Conservation (phyloP, 176 grass and related monocot species). For the Alloteropsis semialata region DNA sequence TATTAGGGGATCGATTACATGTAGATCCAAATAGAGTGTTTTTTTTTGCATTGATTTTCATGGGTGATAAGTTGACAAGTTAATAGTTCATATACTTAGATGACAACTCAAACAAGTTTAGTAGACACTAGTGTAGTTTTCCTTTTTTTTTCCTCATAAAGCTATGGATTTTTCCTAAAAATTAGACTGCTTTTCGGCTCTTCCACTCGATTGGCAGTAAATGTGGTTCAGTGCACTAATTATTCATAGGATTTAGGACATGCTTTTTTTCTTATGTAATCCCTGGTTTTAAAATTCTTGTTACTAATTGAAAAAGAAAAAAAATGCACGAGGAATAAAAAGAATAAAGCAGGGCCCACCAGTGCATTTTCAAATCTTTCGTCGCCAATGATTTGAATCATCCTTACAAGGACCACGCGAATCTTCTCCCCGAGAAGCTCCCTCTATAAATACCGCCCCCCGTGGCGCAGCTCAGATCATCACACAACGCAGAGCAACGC, state of each 20-base stretch:
- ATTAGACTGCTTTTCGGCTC: neutral
- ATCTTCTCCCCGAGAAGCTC: neutral
- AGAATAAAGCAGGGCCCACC: neutral
- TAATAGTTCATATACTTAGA: no score
- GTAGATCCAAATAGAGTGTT: neutral
- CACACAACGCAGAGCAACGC: neutral
- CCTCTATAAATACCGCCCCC: slow-evolving; percentile 45
- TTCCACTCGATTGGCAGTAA: neutral
- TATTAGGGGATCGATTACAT: no score
- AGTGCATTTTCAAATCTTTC: slow-evolving; percentile 16
- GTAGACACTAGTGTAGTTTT: no score
- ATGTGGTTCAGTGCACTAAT: neutral
- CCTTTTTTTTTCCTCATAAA: neutral
- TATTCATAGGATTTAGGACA: neutral
- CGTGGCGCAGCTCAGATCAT: slow-evolving; percentile 2
- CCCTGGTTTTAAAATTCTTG: neutral
- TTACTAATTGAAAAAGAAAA: neutral
- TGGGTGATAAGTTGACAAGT: no score
- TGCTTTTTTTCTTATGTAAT: neutral
- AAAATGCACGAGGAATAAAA: neutral
- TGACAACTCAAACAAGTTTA: no score
- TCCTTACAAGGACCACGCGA: slow-evolving; percentile 13
- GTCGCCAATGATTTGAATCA: slow-evolving; percentile 41
- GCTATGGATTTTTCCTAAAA: neutral
- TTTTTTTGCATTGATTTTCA: neutral